phyloP scores from a whole-genome alignment of 192 early-diverging fungal genomes.

The Coemansia sp. region DNA sequence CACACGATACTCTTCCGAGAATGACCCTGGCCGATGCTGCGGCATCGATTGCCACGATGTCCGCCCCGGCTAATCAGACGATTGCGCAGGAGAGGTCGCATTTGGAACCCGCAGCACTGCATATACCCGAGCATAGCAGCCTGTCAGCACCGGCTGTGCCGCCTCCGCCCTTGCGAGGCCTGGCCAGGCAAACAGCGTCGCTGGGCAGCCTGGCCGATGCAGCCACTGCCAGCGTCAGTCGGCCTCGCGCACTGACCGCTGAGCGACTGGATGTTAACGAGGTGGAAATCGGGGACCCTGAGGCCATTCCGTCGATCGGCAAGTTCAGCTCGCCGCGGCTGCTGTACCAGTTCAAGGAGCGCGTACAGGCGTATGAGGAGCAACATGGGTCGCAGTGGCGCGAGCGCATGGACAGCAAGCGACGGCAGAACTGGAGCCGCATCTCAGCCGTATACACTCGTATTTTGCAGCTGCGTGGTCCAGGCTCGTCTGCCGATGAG shows the following conservation, averaged over 20 bases:
- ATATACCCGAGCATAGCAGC: slow-evolving; percentile 2
- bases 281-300: slow-evolving; percentile 24
- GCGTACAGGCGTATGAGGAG: slow-evolving; percentile 21
- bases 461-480: slow-evolving; percentile 36
- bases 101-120: background rate
- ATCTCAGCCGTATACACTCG: slow-evolving; percentile 41
- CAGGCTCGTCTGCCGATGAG: slow-evolving; percentile 5
- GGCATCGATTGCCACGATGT: slow-evolving; percentile 6
- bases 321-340: slow-evolving; percentile 32
- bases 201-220: slow-evolving; percentile 9
- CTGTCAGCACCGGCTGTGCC: background rate
- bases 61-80: background rate
- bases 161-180: no score
- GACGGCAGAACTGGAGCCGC: slow-evolving; percentile 48
- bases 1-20: background rate
- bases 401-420: slow-evolving; percentile 45
- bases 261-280: slow-evolving; percentile 6
- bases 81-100: background rate
- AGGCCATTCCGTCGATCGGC: slow-evolving; percentile 41
- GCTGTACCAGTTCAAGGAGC: slow-evolving; percentile 34
- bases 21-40: slow-evolving; percentile 12
- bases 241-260: background rate
- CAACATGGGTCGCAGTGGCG: slow-evolving; percentile 36
- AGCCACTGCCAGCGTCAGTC: background rate
- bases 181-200: background rate